Evolutionary conservation across 2,329 filamentous ascomycete species (phyloP).

Genomic region (Cordyceps javanica): DNA sequence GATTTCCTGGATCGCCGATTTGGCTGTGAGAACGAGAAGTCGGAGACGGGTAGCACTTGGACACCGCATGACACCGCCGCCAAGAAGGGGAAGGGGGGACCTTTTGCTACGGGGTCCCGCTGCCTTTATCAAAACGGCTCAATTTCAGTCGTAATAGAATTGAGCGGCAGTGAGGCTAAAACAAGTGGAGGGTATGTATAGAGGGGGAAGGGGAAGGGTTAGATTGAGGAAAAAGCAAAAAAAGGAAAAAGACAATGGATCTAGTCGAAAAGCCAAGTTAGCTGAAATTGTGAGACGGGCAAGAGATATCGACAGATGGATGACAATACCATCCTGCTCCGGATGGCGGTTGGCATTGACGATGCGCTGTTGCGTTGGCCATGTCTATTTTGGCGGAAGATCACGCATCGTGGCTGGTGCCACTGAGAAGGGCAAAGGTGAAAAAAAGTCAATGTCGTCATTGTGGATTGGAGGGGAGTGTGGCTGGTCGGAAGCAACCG

Average conservation of each 20-base stretch:
- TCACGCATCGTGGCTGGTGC: constrained; percentile 1
- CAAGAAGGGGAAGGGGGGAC: no score
- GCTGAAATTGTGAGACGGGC: no score
- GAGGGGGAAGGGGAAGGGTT: no score
- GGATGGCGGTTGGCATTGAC: neutral
- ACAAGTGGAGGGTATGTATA: no score
- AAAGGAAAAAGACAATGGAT: no score
- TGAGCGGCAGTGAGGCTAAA: no score
- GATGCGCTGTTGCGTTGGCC: neutral
- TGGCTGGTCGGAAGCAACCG: constrained; percentile 11
- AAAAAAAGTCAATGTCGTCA: constrained; percentile 10
- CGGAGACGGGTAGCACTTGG: neutral
- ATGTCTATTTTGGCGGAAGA: neutral
- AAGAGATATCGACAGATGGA: no score
- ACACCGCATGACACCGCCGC: constrained; percentile 3
- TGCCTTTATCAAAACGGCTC: neutral
- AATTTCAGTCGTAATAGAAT: neutral
- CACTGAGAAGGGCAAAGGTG: no score
- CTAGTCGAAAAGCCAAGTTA: no score
- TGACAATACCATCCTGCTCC: no score
- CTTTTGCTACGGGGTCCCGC: neutral
- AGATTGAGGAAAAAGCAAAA: no score
- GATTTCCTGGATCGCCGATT: constrained; percentile 4
- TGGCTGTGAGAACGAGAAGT: neutral
- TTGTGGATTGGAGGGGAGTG: neutral